These are phyloP conservation scores for Stachybotrys elegans DNA, from an alignment of 2,329 filamentous ascomycete species.

Conservation along the genomic window DNA sequence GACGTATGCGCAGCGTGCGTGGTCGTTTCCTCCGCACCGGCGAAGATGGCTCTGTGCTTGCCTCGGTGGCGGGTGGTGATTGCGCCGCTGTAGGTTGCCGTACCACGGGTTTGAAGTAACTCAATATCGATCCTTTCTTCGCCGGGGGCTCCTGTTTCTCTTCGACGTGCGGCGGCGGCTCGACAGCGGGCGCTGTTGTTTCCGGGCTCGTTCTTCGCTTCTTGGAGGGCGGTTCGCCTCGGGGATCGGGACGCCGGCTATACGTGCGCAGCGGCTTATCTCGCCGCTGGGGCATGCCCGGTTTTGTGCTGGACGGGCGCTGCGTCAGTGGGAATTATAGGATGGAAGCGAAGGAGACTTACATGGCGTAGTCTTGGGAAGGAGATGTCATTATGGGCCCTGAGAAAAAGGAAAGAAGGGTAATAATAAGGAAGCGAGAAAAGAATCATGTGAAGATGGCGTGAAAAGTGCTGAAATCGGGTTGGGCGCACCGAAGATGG, in stretches of 20 bases:
- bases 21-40: constrained; percentile 18
- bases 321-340: constrained; percentile 5
- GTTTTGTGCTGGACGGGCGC: constrained; percentile 22
- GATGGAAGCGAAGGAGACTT: background rate
- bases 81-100: no score
- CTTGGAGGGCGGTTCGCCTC: constrained; percentile 20
- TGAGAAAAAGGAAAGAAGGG: no score
- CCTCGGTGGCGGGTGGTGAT: no score
- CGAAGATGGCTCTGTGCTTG: no score
- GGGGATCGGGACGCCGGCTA: constrained; percentile 24
- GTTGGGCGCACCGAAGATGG: no score
- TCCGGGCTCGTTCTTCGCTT: constrained; percentile 12
- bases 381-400: constrained; percentile 10
- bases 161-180: background rate
- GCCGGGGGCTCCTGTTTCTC: background rate
- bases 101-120: constrained; percentile 34
- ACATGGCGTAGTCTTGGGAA: constrained; percentile 25
- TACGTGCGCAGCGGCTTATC: constrained; percentile 34
- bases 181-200: background rate
- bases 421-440: no score
- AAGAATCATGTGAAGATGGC: no score
- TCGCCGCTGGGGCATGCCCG: constrained; percentile 21
- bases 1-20: constrained; percentile 23
- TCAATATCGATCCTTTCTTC: constrained; percentile 32
- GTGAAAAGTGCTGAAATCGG: no score